Conservation (phyloP, 108 stramenopile species). For the Skeletonema tropicum region DNA sequence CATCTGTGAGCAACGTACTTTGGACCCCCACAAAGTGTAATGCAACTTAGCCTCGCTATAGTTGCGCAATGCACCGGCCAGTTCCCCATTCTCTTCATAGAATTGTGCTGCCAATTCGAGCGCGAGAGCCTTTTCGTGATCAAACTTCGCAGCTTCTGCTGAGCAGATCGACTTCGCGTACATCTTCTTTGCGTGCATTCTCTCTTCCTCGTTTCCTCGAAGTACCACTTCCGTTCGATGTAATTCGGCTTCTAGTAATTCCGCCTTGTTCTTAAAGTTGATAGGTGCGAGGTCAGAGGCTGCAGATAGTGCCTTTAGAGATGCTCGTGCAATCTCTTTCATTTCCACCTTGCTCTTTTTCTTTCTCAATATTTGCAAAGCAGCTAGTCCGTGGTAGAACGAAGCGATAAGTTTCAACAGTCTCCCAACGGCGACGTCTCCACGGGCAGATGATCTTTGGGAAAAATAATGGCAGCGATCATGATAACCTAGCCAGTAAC, state of each 20-base stretch:
- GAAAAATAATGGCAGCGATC: background rate
- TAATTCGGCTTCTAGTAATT: conserved; percentile 11
- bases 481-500: background rate
- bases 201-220: conserved; percentile 1
- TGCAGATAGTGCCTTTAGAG: background rate
- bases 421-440: conserved; percentile 1
- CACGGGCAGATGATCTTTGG: background rate
- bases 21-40: background rate
- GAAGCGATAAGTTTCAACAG: background rate
- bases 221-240: background rate
- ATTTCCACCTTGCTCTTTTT: conserved; percentile 1
- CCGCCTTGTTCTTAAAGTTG: conserved; percentile 12
- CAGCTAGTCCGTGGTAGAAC: conserved; percentile 1
- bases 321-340: conserved; percentile 2
- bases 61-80: background rate
- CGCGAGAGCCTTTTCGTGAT: conserved; percentile 10
- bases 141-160: conserved; percentile 8
- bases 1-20: background rate
- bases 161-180: conserved; percentile 2
- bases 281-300: background rate
- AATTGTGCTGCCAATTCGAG: conserved; percentile 3
- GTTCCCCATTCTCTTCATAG: conserved; percentile 5
- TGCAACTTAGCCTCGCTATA: background rate
- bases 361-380: conserved; percentile 1
- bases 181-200: conserved; percentile 12